Conservation (phyloP, 108 stramenopile genomes). For the Seminavis robusta region DNA sequence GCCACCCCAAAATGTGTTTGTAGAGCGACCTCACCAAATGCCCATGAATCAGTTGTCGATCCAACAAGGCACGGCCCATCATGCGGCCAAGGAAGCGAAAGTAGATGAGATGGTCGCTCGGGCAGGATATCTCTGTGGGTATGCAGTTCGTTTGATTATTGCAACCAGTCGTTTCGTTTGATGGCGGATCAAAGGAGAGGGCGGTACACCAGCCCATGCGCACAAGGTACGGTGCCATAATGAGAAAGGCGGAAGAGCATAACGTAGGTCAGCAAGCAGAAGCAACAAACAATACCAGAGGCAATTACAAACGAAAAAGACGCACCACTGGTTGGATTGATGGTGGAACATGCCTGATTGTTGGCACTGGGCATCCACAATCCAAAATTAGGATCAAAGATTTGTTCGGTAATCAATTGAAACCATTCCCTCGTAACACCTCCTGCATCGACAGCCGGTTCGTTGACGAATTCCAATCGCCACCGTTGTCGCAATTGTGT, state of each 20-base stretch:
- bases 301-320: neutral
- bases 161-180: neutral
- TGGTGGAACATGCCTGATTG: conserved; percentile 64
- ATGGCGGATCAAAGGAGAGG: no score
- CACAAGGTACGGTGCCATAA: no score
- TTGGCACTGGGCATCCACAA: conserved; percentile 84
- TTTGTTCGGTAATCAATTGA: conserved; percentile 82
- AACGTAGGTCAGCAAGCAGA: neutral
- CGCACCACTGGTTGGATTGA: conserved; percentile 50
- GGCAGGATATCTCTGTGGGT: conserved; percentile 43
- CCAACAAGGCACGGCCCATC: conserved; percentile 85
- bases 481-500: conserved; percentile 90
- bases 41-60: conserved; percentile 77
- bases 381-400: conserved; percentile 96
- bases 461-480: conserved; percentile 94
- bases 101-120: conserved; percentile 93
- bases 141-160: neutral
- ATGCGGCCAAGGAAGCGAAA: conserved; percentile 96
- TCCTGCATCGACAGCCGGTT: conserved; percentile 97
- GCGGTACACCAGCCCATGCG: no score
- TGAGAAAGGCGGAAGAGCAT: no score
- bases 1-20: conserved; percentile 89
- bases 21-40: conserved; percentile 89
- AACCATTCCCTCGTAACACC: conserved; percentile 98
- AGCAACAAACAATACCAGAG: conserved; percentile 17